These are phyloP conservation scores for Micromonas commoda DNA, from an alignment of 139 green algal genomes.

Conservation along the genomic window DNA sequence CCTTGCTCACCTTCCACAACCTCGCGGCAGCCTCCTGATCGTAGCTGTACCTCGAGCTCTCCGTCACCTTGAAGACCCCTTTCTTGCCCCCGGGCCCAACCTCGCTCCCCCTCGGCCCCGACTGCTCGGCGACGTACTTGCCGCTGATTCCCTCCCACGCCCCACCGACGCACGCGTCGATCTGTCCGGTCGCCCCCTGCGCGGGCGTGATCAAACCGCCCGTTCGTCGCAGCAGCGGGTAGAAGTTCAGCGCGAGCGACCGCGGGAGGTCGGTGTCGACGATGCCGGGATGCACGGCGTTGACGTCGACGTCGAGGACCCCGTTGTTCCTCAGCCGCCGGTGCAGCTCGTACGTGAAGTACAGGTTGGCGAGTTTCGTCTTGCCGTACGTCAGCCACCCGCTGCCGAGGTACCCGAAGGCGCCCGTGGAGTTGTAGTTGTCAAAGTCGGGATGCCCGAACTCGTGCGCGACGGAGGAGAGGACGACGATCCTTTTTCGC, in stretches of 20 bases:
- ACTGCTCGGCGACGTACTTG: constrained; percentile 24
- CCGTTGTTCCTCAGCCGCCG: constrained; percentile 28
- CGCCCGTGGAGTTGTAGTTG: constrained; percentile 2
- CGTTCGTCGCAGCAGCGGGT: neutral
- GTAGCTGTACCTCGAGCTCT: neutral
- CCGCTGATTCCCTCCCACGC: constrained; percentile 5
- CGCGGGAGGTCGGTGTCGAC: constrained; percentile 68
- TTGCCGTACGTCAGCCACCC: constrained; percentile 51
- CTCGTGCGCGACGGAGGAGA: constrained; percentile 64
- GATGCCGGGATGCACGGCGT: constrained; percentile 74
- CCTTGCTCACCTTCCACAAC: neutral
- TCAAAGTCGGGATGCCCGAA: constrained; percentile 41
- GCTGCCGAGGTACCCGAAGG: neutral
- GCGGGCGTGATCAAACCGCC: constrained; percentile 9
- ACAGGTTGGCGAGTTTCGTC: constrained; percentile 76
- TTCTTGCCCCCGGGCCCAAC: neutral
- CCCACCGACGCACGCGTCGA: neutral
- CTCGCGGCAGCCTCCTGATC: neutral
- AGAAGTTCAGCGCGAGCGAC: constrained; percentile 10
- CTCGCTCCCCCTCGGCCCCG: neutral
- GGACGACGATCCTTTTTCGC: constrained; percentile 63
- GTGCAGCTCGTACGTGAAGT: constrained; percentile 77
- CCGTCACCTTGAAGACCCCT: neutral
- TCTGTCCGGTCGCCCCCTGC: constrained; percentile 21
- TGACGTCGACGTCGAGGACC: constrained; percentile 40